A percentile compares a stretch with the other conserved stretches of the same genome.
Evolutionary conservation across 148 eudicot genomes (phyloP).

Genomic region (Fagopyrum esculentum): DNA sequence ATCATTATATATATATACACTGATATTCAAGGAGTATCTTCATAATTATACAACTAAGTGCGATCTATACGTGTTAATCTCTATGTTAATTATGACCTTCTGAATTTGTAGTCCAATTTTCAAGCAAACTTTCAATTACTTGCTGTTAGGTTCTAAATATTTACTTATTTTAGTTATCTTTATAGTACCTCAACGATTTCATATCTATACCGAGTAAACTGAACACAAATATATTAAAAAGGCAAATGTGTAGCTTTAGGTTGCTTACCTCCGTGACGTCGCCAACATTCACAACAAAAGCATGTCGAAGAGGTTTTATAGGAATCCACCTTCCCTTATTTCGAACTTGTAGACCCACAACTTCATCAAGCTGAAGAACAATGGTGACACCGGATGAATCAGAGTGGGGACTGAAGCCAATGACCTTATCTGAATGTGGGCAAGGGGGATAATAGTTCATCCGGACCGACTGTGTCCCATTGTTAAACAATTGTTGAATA

Average conservation of each 20-base stretch:
- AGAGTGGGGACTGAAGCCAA: slow-evolving; percentile 59
- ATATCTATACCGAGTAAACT: not conserved
- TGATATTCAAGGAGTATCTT: not conserved
- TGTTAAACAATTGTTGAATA: slow-evolving; percentile 31
- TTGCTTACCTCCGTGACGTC: slow-evolving; percentile 29
- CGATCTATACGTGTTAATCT: not conserved
- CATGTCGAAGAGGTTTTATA: slow-evolving; percentile 30
- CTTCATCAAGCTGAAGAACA: slow-evolving; percentile 46
- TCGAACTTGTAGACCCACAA: slow-evolving; percentile 43
- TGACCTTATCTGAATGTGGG: slow-evolving; percentile 46
- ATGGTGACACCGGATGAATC: slow-evolving; percentile 56
- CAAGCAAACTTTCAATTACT: not conserved
- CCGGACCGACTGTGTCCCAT: slow-evolving; percentile 50
- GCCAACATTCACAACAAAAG: slow-evolving; percentile 57
- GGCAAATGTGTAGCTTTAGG: not conserved
- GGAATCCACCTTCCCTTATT: slow-evolving; percentile 61
- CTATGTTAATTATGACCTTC: not conserved
- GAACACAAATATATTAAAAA: not conserved
- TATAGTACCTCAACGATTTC: not conserved
- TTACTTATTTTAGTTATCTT: not conserved
- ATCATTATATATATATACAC: not conserved
- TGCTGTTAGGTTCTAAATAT: not conserved
- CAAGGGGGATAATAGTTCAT: slow-evolving; percentile 80
- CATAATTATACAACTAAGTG: not conserved
- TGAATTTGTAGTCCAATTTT: not conserved